Evolutionary conservation across 164 flowering plant species (phyloP).

Genomic region (Vitis labrusca): DNA sequence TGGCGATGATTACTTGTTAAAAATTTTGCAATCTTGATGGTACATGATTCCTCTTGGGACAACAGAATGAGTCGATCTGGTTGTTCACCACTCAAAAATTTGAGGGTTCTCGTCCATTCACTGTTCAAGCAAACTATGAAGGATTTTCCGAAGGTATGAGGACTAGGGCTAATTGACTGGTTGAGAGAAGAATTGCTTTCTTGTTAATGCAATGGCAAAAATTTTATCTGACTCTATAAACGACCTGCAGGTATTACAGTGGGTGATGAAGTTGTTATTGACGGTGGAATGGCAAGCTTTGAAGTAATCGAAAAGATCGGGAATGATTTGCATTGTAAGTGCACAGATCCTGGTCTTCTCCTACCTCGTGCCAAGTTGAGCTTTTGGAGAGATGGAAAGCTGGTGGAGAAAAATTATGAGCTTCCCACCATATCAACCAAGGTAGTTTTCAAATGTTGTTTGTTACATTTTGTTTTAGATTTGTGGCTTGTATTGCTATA

Average conservation of each 20-base stretch:
- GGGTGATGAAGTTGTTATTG: constrained; percentile 86
- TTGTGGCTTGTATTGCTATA: not conserved
- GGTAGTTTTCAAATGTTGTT: constrained; percentile 34
- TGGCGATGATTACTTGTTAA: too few species aligned
- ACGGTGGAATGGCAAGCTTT: constrained; percentile 94
- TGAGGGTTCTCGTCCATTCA: constrained; percentile 64
- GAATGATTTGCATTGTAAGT: constrained; percentile 67
- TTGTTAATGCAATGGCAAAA: not conserved
- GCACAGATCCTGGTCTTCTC: constrained; percentile 77
- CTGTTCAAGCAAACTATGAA: constrained; percentile 71
- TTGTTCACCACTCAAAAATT: constrained; percentile 57
- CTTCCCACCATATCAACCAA: constrained; percentile 72
- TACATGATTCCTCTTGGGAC: not conserved
- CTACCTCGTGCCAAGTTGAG: constrained; percentile 90
- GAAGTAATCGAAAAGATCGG: constrained; percentile 81
- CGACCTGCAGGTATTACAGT: constrained; percentile 51
- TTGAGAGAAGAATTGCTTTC: not conserved
- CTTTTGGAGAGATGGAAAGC: constrained; percentile 86
- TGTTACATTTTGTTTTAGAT: not conserved
- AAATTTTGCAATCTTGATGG: not conserved
- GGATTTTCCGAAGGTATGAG: constrained; percentile 80
- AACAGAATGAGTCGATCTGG: constrained; percentile 79
- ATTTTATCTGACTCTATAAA: not conserved
- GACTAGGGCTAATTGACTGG: not conserved
- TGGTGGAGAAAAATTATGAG: constrained; percentile 46